Evolutionary conservation across 345 rosid genomes (phyloP).

Genomic region (Firmiana major): DNA sequence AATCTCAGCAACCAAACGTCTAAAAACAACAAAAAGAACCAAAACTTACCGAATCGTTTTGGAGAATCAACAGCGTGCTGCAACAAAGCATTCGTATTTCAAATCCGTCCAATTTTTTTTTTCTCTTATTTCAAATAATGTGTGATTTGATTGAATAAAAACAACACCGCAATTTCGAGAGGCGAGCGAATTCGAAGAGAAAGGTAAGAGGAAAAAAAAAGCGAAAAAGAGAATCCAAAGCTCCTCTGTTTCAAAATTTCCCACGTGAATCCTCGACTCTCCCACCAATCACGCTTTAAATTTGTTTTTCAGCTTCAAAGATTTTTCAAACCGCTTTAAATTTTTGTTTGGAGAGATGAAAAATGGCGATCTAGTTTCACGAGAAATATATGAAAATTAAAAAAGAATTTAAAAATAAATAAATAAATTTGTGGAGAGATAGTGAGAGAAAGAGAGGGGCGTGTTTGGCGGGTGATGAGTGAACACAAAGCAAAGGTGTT

Average conservation of each 20-base stretch:
- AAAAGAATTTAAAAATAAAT: not conserved
- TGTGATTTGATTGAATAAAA: not conserved
- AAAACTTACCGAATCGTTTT: slow-evolving; percentile 3
- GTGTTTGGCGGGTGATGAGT: not conserved
- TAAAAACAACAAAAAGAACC: not conserved
- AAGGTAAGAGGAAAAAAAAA: not conserved
- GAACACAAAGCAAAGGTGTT: not conserved
- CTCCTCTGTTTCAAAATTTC: not conserved
- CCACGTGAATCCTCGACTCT: not conserved
- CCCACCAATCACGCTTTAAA: not conserved
- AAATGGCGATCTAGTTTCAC: not conserved
- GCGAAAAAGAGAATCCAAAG: not conserved
- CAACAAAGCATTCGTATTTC: not conserved
- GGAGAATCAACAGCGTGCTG: not conserved
- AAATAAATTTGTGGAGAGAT: not conserved
- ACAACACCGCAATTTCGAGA: not conserved
- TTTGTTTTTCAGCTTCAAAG: slow-evolving; percentile 5
- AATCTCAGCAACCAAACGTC: slow-evolving; percentile 5
- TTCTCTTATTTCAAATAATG: not conserved
- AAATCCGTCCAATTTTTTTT: not conserved
- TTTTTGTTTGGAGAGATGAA: not conserved
- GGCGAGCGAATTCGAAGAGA: not conserved
- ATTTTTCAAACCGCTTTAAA: not conserved
- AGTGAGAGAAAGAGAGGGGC: not conserved
- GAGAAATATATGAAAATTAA: not conserved